Evolutionary conservation across 768 basidiomycete species (phyloP), one percentile per base, ranked within the genome.

Genomic region (Mycena indigotica): DNA sequence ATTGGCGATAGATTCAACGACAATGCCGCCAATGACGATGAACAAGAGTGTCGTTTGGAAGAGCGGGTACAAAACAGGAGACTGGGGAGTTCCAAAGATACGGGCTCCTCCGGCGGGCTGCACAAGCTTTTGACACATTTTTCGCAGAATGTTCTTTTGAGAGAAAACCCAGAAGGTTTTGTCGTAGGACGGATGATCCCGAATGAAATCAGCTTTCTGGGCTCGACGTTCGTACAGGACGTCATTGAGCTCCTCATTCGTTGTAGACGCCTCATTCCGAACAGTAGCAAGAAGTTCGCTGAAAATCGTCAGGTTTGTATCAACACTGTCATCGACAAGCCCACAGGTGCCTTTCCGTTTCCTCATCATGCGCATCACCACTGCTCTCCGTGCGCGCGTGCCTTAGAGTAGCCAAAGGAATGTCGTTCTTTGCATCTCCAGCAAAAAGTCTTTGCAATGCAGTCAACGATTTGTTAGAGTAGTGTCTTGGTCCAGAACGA

Each of bases 161-260:
- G 88, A 83, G 69, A 98, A 88, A 19, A 96, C 58, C 90, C 92
- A 97, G 59, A 98, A 88, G 0, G 91, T 84, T 66, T 86, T 90
- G 72, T 98, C 95, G 67, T 91, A 98, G 2, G 87, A 81, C 0
- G 96, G 94, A 72, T 97, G 89, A 53, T 88, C 84, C 2, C 82
- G 84, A 62, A 97, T 96, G 70, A 96, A 94, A 62, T 95, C 91
- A 0, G 89, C 87, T 67, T 86, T 89, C 65, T 84, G 84, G 6
- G 89, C 91, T 5, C 85, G 81, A 19, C 81, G 82, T 72, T 95
- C 91, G 55, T 85, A 80, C 32, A 81, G 61, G 19, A 80, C 81
- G 65, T 95, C 89, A 57, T 80, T 78, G 8, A 80, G 66, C 41
- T 86, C 83, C 60, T 86, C 84, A 8, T 54, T 59, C 24, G 75